Conservation (phyloP, 179 eudicot genomes). For the Spinacia oleracea region DNA sequence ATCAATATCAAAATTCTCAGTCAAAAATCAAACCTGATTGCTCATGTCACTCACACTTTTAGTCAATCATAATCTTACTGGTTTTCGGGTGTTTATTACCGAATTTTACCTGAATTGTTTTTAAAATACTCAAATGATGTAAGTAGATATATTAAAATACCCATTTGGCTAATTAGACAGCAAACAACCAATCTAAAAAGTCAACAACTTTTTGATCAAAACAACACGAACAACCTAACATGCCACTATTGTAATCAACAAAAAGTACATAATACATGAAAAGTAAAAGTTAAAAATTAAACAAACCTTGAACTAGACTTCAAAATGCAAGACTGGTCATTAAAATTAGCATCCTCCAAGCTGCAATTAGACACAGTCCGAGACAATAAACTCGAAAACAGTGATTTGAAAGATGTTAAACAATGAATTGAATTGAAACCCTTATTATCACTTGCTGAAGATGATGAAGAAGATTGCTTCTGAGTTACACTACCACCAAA, state of each 20-base stretch:
- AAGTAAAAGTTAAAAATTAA: background rate
- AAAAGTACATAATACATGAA: background rate
- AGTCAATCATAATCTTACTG: background rate
- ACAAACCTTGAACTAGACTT: conserved; percentile 11
- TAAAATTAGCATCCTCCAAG: conserved; percentile 3
- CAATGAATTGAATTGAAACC: background rate
- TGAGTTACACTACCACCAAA: background rate
- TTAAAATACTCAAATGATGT: background rate
- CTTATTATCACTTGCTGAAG: background rate
- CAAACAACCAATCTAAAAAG: background rate
- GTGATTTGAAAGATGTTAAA: background rate
- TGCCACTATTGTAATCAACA: background rate
- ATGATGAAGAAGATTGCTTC: background rate
- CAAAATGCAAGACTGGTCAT: background rate
- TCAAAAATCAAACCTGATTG: no score
- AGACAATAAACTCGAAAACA: conserved; percentile 10
- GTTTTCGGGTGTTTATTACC: background rate
- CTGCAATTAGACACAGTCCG: background rate
- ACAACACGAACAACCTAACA: background rate
- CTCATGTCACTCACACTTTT: no score
- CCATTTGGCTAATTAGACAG: background rate
- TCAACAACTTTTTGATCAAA: background rate
- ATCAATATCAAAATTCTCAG: no score
- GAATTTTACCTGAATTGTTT: background rate
- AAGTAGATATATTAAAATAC: background rate